phyloP scores from a whole-genome alignment of 1,284 basidiomycete genomes.

The Microbotryum scabiosae region DNA sequence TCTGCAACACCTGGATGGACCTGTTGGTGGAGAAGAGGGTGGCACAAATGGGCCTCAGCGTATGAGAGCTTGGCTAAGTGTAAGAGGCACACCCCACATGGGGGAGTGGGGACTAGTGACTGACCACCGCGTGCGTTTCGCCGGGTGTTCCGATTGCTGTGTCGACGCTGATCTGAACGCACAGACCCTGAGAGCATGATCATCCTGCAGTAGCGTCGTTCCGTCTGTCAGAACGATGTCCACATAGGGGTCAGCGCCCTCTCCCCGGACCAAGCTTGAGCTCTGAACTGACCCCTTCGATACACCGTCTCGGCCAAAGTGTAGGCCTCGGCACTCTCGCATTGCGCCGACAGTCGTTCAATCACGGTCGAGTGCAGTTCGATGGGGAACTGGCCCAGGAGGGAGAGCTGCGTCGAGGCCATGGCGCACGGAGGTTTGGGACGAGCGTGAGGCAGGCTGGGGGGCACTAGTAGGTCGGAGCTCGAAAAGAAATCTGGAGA shows the following conservation, averaged over 20 bases:
- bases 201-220: background rate
- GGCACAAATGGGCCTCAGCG: too few relatives aligned
- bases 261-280: background rate
- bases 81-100: background rate
- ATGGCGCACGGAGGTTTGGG: conserved; percentile 1
- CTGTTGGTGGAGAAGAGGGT: too few relatives aligned
- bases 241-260: background rate
- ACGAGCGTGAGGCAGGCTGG: background rate
- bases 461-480: too few relatives aligned
- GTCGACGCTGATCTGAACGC: background rate
- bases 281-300: background rate
- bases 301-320: conserved; percentile 4
- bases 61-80: background rate
- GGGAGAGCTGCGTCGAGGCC: conserved; percentile 18
- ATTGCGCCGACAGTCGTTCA: conserved; percentile 5
- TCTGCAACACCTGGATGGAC: conserved; percentile 7
- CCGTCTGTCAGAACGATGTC: background rate
- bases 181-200: background rate
- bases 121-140: conserved; percentile 8
- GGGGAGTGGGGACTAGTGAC: background rate
- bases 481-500: too few relatives aligned
- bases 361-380: background rate
- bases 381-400: conserved; percentile 9
- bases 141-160: background rate
- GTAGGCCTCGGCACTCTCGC: conserved; percentile 7